Conservation (phyloP, 2,329 filamentous ascomycete species). For the Amesomyces nigricolor region DNA sequence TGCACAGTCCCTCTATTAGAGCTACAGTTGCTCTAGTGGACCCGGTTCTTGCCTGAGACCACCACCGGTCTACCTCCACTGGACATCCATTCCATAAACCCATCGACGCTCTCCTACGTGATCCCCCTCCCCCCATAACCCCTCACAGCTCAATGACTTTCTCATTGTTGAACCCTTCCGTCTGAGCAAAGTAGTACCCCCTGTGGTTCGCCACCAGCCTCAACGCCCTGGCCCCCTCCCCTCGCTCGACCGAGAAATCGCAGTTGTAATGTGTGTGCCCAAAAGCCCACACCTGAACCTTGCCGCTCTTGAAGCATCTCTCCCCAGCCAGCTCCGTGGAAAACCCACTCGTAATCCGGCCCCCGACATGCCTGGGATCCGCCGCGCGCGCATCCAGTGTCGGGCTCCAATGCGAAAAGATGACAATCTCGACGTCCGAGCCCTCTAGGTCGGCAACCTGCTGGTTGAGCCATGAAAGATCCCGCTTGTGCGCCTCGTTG, state of each 20-base stretch:
- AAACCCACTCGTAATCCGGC: conserved; percentile 31
- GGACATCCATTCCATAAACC: too few relatives aligned
- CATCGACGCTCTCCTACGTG: too few relatives aligned
- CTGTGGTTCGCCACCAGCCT: conserved; percentile 21
- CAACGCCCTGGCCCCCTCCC: conserved; percentile 6
- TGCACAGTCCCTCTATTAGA: too few relatives aligned
- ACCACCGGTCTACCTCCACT: too few relatives aligned
- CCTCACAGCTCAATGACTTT: conserved; percentile 10
- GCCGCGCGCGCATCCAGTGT: conserved; percentile 17
- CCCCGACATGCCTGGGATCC: conserved; percentile 19
- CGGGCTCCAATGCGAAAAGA: conserved; percentile 27
- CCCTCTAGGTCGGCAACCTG: conserved; percentile 16
- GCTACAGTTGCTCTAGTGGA: too few relatives aligned
- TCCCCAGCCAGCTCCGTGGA: conserved; percentile 35
- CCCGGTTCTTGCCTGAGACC: too few relatives aligned
- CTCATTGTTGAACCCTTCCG: neutral
- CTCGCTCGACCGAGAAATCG: conserved; percentile 30
- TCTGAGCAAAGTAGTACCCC: conserved; percentile 18
- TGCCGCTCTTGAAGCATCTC: conserved; percentile 31
- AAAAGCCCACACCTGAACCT: conserved; percentile 41
- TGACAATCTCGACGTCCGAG: conserved; percentile 11
- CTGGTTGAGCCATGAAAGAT: conserved; percentile 28
- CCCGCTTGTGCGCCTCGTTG: conserved; percentile 19
- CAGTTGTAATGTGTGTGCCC: conserved; percentile 45
- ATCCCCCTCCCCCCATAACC: too few relatives aligned